These are phyloP conservation scores for Solanum clarkiae DNA, from an alignment of 257 asterid genomes.

Conservation along the genomic window DNA sequence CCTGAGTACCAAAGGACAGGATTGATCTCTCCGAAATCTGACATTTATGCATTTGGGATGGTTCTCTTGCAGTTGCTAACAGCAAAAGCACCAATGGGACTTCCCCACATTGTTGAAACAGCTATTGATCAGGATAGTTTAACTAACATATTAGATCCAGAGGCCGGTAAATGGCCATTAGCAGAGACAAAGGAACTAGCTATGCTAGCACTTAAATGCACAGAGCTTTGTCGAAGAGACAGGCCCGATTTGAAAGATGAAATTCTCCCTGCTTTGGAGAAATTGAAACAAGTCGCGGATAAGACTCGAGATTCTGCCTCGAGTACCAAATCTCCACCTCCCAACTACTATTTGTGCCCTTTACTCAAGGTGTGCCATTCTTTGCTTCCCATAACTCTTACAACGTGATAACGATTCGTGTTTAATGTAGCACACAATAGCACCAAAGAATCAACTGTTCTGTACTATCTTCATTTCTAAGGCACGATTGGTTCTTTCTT, in stretches of 20 bases:
- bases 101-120: constrained; percentile 46
- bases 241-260: constrained; percentile 50
- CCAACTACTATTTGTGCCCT: constrained; percentile 63
- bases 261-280: constrained; percentile 56
- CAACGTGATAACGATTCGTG: neutral
- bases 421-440: neutral
- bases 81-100: constrained; percentile 56
- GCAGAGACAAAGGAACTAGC: constrained; percentile 50
- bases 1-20: constrained; percentile 94
- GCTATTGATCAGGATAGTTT: constrained; percentile 33
- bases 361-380: constrained; percentile 45
- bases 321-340: constrained; percentile 23
- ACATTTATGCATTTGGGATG: constrained; percentile 71
- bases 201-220: constrained; percentile 53
- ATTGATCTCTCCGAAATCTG: constrained; percentile 46
- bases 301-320: constrained; percentile 19
- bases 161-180: constrained; percentile 65
- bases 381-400: neutral
- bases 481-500: neutral
- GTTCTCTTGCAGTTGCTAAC: constrained; percentile 67
- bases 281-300: constrained; percentile 40
- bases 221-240: constrained; percentile 50
- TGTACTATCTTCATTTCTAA: neutral
- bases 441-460: neutral
- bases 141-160: constrained; percentile 34